Percentiles rank a stretch among this genome's conserved stretches.
These are phyloP conservation scores for Geosmithia putterillii DNA, from an alignment of 2,329 filamentous ascomycete genomes.

Conservation along the genomic window DNA sequence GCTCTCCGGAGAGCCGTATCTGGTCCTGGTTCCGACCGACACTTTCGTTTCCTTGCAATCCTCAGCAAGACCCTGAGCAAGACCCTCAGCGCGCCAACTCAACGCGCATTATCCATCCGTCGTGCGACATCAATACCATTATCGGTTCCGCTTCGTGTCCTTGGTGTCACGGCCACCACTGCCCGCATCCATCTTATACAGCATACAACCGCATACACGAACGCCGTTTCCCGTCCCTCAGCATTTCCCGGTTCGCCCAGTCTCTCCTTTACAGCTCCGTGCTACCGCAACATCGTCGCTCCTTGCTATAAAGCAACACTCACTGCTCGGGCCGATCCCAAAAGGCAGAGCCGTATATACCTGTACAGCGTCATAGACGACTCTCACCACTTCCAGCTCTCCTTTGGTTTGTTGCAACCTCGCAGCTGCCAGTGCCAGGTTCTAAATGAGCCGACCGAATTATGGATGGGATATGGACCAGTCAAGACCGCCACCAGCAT, in stretches of 20 bases:
- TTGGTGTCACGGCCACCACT: background rate
- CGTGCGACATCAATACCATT: background rate
- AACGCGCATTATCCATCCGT: background rate
- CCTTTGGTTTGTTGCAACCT: background rate
- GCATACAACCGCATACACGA: background rate
- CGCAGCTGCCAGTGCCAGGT: background rate
- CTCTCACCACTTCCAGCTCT: too few relatives aligned
- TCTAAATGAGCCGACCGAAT: constrained; percentile 39
- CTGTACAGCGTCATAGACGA: background rate
- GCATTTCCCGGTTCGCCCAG: too few relatives aligned
- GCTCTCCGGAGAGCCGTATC: background rate
- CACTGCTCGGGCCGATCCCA: background rate
- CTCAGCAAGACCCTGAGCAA: too few relatives aligned
- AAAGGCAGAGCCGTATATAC: background rate
- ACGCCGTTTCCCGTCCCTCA: background rate
- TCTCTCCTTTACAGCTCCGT: background rate
- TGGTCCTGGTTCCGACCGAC: background rate
- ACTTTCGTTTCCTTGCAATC: background rate
- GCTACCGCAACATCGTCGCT: background rate
- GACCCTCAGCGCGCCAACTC: too few relatives aligned
- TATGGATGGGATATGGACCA: constrained; percentile 41
- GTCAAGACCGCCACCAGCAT: constrained; percentile 27
- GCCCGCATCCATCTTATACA: too few relatives aligned
- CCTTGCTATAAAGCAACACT: background rate
- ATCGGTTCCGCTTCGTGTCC: too few relatives aligned